These are phyloP conservation scores for Plasmopara muralis DNA, from an alignment of 352 stramenopile species.

Conservation along the genomic window DNA sequence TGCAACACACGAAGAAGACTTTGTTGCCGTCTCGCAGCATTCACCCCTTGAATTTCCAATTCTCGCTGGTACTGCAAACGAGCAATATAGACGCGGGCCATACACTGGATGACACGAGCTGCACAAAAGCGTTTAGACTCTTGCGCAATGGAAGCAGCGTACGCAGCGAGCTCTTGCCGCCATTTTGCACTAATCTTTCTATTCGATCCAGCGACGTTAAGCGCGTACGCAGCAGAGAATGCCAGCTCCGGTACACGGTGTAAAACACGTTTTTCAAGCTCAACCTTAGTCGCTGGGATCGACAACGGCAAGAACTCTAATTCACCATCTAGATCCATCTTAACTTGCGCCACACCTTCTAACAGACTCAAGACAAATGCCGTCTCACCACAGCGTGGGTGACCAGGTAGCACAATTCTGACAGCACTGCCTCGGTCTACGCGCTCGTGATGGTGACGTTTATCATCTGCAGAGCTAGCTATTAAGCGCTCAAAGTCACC, in stretches of 20 bases:
- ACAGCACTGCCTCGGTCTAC: conserved; percentile 52
- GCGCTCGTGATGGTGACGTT: conserved; percentile 28
- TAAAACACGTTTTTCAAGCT: conserved; percentile 48
- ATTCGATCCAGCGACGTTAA: conserved; percentile 21
- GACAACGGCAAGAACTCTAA: conserved; percentile 76
- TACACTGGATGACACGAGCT: conserved; percentile 67
- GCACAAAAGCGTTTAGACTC: conserved; percentile 67
- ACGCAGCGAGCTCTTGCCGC: conserved; percentile 49
- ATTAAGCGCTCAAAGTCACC: conserved; percentile 58
- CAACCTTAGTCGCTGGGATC: conserved; percentile 48
- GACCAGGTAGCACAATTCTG: conserved; percentile 63
- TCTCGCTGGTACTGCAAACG: conserved; percentile 54
- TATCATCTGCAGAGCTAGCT: conserved; percentile 28
- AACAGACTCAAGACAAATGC: conserved; percentile 58
- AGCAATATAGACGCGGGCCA: conserved; percentile 57
- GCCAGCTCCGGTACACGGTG: conserved; percentile 52
- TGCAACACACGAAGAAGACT: conserved; percentile 40
- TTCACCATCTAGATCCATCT: conserved; percentile 70
- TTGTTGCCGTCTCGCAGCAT: conserved; percentile 54
- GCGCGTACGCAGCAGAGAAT: conserved; percentile 45
- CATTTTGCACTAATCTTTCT: conserved; percentile 42
- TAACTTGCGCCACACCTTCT: conserved; percentile 64
- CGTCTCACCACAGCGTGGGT: conserved; percentile 71
- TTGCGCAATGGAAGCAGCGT: conserved; percentile 49
- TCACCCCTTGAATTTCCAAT: conserved; percentile 58